phyloP scores from a whole-genome alignment of 2,329 filamentous ascomycete species.

The Epichloe sp. region DNA sequence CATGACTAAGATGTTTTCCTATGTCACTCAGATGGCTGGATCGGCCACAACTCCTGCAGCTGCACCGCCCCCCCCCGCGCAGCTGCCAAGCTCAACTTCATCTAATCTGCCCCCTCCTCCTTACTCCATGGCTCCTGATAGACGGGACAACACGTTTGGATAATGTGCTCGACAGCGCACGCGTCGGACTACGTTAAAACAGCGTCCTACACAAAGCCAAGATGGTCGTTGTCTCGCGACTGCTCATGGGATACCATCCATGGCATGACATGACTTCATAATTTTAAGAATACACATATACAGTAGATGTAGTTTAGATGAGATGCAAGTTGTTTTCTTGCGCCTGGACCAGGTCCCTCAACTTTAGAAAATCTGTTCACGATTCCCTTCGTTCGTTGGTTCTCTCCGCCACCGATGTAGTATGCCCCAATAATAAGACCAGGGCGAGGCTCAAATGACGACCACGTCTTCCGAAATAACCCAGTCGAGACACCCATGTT shows the following conservation, averaged over 20 bases:
- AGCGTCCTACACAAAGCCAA: too few species aligned
- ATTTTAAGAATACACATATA: not conserved
- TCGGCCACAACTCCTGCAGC: not conserved
- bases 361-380: too few species aligned
- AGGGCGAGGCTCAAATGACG: too few species aligned
- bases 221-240: too few species aligned
- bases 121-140: constrained; percentile 7
- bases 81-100: constrained; percentile 4
- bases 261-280: not conserved
- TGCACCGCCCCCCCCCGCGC: constrained; percentile 1
- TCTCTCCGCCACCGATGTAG: too few species aligned
- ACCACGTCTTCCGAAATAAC: too few species aligned
- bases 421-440: too few species aligned
- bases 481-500: too few species aligned
- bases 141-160: constrained; percentile 7
- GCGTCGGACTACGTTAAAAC: not conserved
- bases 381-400: too few species aligned
- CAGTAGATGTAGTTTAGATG: not conserved
- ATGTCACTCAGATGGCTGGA: constrained; percentile 26
- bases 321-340: too few species aligned
- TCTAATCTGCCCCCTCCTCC: constrained; percentile 12
- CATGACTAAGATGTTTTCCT: constrained; percentile 54
- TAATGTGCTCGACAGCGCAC: not conserved
- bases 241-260: too few species aligned
- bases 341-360: too few species aligned